Evolutionary conservation across 106 monocot species (phyloP), one percentile per base, ranked within the genome.

Genomic region (Dendrobium chrysotoxum): DNA sequence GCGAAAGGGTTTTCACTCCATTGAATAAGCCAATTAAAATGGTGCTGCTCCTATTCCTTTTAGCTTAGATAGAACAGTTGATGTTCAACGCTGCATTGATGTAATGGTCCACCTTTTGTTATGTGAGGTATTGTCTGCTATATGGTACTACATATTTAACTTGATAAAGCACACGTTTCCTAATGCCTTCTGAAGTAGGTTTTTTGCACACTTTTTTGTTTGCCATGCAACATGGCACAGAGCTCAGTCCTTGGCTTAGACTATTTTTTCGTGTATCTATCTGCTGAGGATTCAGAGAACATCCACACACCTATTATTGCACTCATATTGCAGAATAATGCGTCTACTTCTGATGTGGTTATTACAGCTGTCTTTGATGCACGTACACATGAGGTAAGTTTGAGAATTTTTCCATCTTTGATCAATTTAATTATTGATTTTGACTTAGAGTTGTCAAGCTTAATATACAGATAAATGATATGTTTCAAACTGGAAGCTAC

Each of bases 151-250:
- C 20, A 28, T 77, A 75, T 76, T 68, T 85, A 42, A 83, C 38
- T 71, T 20, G 30, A 16, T 21, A 46, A 58, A 57, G 21, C 42
- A 16, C 47, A 40, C 35, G 1, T 8, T 70, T 44, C 12, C 20
- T 45, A 9, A 17, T 7, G 26, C 26, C 15, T 80, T 44, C 13
- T 57, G 72, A 72, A 58, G 53, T 74, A 45, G 35, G 77, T 76
- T 41, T 83, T 88, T 9, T 82, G 7, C 18, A 77, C 18, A n/a
- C n/a, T n/a, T n/a, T n/a, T n/a, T n/a, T n/a, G n/a, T n/a, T n/a
- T n/a, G n/a, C n/a, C n/a, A n/a, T 76, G 98, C 91, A 81, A 95
- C 98, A 78, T 99, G 98, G 98, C 98, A 99, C 84, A 91, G 86
- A 82, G 98, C 95, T 58, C 86, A 92, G 84, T 89, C 91, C 40